These are phyloP conservation scores for Podospora conica DNA, from an alignment of 495 filamentous ascomycete genomes.

Conservation along the genomic window DNA sequence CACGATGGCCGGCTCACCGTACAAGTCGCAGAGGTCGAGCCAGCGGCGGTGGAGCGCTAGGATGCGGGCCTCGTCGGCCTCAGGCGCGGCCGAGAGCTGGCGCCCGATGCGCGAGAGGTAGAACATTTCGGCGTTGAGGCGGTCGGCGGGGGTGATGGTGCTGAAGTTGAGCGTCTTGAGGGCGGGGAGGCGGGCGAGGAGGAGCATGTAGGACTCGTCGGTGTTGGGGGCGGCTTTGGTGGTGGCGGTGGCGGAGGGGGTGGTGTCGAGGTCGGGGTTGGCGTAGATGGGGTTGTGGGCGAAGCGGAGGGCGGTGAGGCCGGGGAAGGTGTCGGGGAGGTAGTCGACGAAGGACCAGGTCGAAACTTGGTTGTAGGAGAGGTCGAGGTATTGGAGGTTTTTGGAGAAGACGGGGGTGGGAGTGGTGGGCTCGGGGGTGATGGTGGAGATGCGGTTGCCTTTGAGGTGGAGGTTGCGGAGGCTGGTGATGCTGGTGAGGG, in stretches of 20 bases:
- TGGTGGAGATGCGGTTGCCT: constrained; percentile 44
- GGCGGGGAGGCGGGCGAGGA: constrained; percentile 63
- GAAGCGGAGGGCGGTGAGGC: constrained; percentile 64
- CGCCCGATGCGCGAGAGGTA: constrained; percentile 77
- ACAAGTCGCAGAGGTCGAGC: constrained; percentile 60
- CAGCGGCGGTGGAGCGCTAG: constrained; percentile 63
- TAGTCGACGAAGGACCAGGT: constrained; percentile 65
- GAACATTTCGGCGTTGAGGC: constrained; percentile 83
- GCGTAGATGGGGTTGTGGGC: constrained; percentile 79
- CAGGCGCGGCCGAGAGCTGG: constrained; percentile 57
- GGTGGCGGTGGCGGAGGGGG: constrained; percentile 22
- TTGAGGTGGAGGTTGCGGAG: constrained; percentile 59
- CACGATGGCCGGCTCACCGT: constrained; percentile 59
- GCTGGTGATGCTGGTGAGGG: constrained; percentile 50
- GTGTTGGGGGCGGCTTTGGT: constrained; percentile 30
- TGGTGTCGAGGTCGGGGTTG: constrained; percentile 39
- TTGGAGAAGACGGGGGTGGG: constrained; percentile 26
- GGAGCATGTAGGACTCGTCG: constrained; percentile 75
- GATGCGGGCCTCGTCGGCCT: constrained; percentile 47
- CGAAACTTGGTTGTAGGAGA: constrained; percentile 72
- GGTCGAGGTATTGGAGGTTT: constrained; percentile 59
- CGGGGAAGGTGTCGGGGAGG: constrained; percentile 60
- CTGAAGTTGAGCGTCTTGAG: constrained; percentile 74
- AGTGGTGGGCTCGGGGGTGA: constrained; percentile 15
- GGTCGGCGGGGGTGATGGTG: constrained; percentile 61